phyloP scores from a whole-genome alignment of 441 rosid species.

The Euphorbia schlechtendalii region DNA sequence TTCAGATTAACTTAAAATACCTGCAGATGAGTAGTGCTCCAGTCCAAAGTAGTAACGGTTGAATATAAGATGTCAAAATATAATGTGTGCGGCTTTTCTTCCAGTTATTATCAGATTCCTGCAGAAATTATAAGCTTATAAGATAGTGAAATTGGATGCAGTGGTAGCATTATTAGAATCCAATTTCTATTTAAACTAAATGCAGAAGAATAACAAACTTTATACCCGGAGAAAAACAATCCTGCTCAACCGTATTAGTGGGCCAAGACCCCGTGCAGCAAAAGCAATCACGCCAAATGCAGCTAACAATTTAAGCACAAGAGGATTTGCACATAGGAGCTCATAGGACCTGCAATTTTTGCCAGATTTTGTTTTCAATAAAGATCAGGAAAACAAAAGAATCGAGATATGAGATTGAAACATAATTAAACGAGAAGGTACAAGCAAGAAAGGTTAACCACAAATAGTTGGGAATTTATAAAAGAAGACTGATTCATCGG shows the following conservation, averaged over 20 bases:
- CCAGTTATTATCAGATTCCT: constrained; percentile 65
- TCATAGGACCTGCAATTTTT: constrained; percentile 45
- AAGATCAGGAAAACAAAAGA: background rate
- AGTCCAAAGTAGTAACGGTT: constrained; percentile 77
- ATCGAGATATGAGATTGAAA: no score
- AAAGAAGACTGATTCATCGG: constrained; percentile 4
- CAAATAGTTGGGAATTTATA: background rate
- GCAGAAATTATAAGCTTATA: constrained; percentile 27
- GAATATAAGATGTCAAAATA: constrained; percentile 62
- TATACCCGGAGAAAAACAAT: constrained; percentile 50
- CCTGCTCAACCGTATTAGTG: constrained; percentile 57
- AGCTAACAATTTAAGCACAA: constrained; percentile 53
- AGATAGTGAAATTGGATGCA: constrained; percentile 3
- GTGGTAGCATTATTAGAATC: constrained; percentile 11
- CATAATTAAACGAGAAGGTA: no score
- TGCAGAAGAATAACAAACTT: constrained; percentile 11
- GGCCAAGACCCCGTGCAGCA: constrained; percentile 76
- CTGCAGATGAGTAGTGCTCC: constrained; percentile 80
- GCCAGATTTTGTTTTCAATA: constrained; percentile 10
- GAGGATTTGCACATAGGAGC: constrained; percentile 41
- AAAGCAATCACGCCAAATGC: constrained; percentile 56
- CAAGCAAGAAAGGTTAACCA: background rate
- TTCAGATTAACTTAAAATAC: constrained; percentile 28
- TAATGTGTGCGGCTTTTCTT: constrained; percentile 56
- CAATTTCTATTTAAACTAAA: constrained; percentile 14